Conservation (phyloP, 441 rosid genomes). For the Pelargonium citronellum region DNA sequence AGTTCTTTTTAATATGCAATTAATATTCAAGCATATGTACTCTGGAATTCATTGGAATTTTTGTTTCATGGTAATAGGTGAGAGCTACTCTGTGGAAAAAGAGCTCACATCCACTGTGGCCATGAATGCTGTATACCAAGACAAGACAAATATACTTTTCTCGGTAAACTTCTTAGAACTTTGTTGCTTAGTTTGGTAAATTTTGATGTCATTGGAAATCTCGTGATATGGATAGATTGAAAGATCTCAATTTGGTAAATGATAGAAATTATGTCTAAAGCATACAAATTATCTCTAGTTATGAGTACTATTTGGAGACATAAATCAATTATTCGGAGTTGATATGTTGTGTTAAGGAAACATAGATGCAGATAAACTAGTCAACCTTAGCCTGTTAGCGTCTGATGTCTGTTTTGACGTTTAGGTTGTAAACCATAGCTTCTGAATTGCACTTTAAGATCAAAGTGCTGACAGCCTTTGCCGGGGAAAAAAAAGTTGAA, state of each 20-base stretch:
- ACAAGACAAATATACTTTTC: conserved; percentile 93
- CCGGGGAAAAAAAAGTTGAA: not conserved
- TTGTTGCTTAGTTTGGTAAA: conserved; percentile 15
- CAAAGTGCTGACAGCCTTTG: not conserved
- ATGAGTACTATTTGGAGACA: no score
- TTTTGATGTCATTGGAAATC: no score
- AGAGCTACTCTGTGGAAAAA: conserved; percentile 93
- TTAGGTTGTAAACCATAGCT: no score
- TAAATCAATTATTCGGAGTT: no score
- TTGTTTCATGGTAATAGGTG: conserved; percentile 53
- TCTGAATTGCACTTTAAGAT: not conserved
- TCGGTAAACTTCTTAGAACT: conserved; percentile 55
- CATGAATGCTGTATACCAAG: conserved; percentile 95
- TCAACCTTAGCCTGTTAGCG: no score
- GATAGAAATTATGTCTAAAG: no score
- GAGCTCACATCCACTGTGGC: conserved; percentile 59
- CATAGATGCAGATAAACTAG: no score
- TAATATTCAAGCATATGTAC: conserved; percentile 1
- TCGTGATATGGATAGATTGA: no score
- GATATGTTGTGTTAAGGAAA: no score
- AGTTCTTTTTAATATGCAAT: conserved; percentile 14
- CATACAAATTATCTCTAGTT: no score
- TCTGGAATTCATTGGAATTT: conserved; percentile 21
- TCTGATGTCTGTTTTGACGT: no score
- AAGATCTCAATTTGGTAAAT: no score